Evolutionary conservation across 2,329 filamentous ascomycete species (phyloP).

Genomic region (Aureobasidium subglaciale): DNA sequence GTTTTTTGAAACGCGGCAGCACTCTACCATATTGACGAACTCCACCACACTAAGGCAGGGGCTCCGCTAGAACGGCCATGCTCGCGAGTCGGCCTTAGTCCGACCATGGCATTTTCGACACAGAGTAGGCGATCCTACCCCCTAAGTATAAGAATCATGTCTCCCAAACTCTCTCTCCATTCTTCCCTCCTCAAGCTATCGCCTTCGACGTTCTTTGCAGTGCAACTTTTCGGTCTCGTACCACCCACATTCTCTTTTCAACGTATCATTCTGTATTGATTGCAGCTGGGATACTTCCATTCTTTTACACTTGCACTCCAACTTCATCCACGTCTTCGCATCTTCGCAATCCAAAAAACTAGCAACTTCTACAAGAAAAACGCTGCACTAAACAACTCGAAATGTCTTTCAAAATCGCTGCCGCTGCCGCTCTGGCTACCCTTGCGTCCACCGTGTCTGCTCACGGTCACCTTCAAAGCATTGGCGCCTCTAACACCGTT

Average conservation of each 20-base stretch:
- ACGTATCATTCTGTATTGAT: slow-evolving; percentile 15
- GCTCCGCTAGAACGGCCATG: slow-evolving; percentile 5
- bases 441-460: slow-evolving; percentile 36
- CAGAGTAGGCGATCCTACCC: not conserved
- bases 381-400: slow-evolving; percentile 1
- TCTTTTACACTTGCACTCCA: slow-evolving; percentile 2
- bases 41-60: slow-evolving; percentile 14
- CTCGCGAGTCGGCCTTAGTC: not conserved
- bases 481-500: slow-evolving; percentile 42
- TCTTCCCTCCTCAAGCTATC: slow-evolving; percentile 3
- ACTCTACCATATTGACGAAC: slow-evolving; percentile 7
- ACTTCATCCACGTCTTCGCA: not conserved
- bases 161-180: not conserved
- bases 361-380: slow-evolving; percentile 11
- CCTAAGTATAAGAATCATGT: slow-evolving; percentile 6
- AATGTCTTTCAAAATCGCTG: slow-evolving; percentile 24
- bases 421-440: slow-evolving; percentile 24
- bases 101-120: not conserved
- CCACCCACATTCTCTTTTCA: slow-evolving; percentile 13
- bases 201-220: slow-evolving; percentile 13
- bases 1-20: slow-evolving; percentile 2
- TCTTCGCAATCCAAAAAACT: slow-evolving; percentile 1
- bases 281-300: slow-evolving; percentile 15
- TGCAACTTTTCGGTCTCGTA: slow-evolving; percentile 14
- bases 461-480: slow-evolving; percentile 40